phyloP scores from a whole-genome alignment of 176 grass and related monocot species.

The Oryza meyeriana region DNA sequence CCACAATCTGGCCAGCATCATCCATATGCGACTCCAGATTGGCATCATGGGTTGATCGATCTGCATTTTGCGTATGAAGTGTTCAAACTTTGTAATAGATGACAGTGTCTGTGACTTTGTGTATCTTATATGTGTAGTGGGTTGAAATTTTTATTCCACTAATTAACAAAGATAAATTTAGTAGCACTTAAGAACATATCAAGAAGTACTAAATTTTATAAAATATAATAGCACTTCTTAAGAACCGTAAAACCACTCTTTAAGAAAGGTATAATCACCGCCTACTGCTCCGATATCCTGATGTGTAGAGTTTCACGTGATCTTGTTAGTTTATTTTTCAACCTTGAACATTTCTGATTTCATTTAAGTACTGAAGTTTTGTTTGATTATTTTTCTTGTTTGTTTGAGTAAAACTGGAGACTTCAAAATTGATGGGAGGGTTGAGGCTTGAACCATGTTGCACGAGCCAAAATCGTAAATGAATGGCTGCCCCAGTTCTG shows the following conservation, averaged over 20 bases:
- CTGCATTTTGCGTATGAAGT: background rate
- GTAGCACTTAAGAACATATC: rapidly evolving
- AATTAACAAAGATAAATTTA: too few relatives aligned
- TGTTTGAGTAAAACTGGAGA: background rate
- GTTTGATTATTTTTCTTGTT: background rate
- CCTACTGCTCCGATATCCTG: too few relatives aligned
- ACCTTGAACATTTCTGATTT: background rate
- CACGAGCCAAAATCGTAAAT: background rate
- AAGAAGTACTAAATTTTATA: too few relatives aligned
- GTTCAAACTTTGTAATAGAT: too few relatives aligned
- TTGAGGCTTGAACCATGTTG: background rate
- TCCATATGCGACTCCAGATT: constrained; percentile 32
- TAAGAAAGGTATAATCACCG: too few relatives aligned
- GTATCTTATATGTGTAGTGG: too few relatives aligned
- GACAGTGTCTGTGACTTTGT: too few relatives aligned
- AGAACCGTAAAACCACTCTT: too few relatives aligned
- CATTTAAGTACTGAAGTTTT: background rate
- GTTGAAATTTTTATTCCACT: too few relatives aligned
- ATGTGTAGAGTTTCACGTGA: background rate
- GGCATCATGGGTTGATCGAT: background rate
- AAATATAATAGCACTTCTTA: rapidly evolving
- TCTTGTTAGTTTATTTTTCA: background rate
- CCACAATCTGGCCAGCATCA: constrained; percentile 27
- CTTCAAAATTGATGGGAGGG: background rate
- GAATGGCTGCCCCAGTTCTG: background rate